Conservation (phyloP, 805 yeast species). For the Metschnikowia peoriensis region DNA sequence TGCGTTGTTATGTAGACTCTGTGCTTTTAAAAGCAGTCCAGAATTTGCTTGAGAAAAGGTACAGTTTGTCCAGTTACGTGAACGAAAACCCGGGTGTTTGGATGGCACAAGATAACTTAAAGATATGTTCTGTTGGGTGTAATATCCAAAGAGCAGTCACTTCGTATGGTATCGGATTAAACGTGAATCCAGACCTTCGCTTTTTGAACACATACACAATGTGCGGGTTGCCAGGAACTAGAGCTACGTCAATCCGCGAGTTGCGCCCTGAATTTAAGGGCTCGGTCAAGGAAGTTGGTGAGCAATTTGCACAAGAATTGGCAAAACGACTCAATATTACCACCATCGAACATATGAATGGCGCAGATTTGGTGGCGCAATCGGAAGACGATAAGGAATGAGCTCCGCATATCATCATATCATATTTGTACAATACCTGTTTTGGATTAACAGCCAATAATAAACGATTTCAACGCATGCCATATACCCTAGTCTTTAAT, state of each 20-base stretch:
- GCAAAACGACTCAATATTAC: slow-evolving; percentile 33
- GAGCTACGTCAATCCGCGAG: slow-evolving; percentile 35
- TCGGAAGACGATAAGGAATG: not conserved
- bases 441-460: too few species aligned
- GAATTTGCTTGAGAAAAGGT: slow-evolving; percentile 38
- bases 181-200: slow-evolving; percentile 68
- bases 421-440: too few species aligned
- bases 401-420: too few species aligned
- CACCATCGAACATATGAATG: slow-evolving; percentile 36
- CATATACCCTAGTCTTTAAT: not conserved
- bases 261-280: slow-evolving; percentile 16
- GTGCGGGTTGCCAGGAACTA: slow-evolving; percentile 74
- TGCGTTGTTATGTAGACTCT: slow-evolving; percentile 62
- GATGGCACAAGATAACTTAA: slow-evolving; percentile 49
- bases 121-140: slow-evolving; percentile 88
- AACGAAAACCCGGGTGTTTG: slow-evolving; percentile 89
- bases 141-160: slow-evolving; percentile 82
- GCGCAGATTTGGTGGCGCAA: slow-evolving; percentile 22
- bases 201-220: slow-evolving; percentile 71
- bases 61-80: slow-evolving; percentile 45
- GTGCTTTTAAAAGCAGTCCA: slow-evolving; percentile 60
- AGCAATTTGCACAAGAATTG: slow-evolving; percentile 35
- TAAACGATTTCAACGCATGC: not conserved
- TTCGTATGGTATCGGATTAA: slow-evolving; percentile 86
- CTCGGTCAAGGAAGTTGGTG: slow-evolving; percentile 27